These are phyloP conservation scores for Suillus discolor DNA, from an alignment of 768 basidiomycete species.

Conservation along the genomic window DNA sequence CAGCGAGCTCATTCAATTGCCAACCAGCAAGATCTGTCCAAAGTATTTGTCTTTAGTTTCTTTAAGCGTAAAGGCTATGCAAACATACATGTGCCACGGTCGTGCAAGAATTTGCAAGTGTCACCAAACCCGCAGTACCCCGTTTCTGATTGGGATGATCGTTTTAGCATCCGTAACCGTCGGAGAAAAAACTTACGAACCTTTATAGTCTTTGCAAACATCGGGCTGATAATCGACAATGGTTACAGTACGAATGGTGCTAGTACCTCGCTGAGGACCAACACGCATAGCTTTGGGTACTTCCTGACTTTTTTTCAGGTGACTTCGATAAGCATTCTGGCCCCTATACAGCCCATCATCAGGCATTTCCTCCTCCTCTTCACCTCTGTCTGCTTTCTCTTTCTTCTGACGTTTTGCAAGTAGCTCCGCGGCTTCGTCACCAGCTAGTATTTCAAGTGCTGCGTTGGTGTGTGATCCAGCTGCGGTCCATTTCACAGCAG, in stretches of 20 bases:
- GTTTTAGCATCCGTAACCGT: slow-evolving; percentile 12
- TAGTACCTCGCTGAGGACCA: slow-evolving; percentile 74
- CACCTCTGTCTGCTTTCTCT: slow-evolving; percentile 51
- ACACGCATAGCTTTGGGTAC: slow-evolving; percentile 87
- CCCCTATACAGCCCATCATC: slow-evolving; percentile 91
- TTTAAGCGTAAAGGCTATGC: slow-evolving; percentile 9
- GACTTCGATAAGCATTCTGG: slow-evolving; percentile 76
- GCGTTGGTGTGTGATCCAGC: slow-evolving; percentile 75
- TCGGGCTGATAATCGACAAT: slow-evolving; percentile 98
- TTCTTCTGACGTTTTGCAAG: slow-evolving; percentile 69
- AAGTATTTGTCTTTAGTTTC: slow-evolving; percentile 13
- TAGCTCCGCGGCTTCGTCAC: slow-evolving; percentile 78
- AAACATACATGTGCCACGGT: slow-evolving; percentile 88
- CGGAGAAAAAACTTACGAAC: slow-evolving; percentile 45
- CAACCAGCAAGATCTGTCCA: slow-evolving; percentile 89
- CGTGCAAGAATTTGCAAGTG: slow-evolving; percentile 98
- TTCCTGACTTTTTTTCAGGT: slow-evolving; percentile 81
- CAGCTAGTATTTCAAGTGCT: slow-evolving; percentile 76
- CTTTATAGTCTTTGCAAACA: slow-evolving; percentile 99
- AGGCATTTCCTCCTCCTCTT: slow-evolving; percentile 57
- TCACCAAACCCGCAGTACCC: slow-evolving; percentile 99
- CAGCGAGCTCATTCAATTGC: slow-evolving; percentile 95
- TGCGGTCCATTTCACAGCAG: slow-evolving; percentile 78
- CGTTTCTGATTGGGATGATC: slow-evolving; percentile 64
- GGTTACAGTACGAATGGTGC: slow-evolving; percentile 91